These are phyloP conservation scores for Echites panduratus DNA, from an alignment of 257 asterid species.

Conservation along the genomic window DNA sequence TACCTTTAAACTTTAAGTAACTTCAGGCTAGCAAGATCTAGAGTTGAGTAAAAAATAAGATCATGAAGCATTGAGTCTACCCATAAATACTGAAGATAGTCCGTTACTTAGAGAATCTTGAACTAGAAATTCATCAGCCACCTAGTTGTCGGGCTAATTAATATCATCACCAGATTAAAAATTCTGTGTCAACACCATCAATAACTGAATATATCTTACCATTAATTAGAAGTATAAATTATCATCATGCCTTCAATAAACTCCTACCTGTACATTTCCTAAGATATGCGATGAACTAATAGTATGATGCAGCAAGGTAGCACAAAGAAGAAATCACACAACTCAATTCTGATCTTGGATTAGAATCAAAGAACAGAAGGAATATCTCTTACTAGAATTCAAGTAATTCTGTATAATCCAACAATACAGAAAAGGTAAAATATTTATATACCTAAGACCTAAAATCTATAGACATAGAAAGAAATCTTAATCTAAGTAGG, in stretches of 20 bases:
- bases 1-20: neutral
- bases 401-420: too few relatives aligned
- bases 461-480: too few relatives aligned
- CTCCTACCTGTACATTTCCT: neutral
- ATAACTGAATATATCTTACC: neutral
- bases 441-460: too few relatives aligned
- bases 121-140: neutral
- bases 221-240: neutral
- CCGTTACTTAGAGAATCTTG: slow-evolving; percentile 2
- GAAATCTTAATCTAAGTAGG: too few relatives aligned
- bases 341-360: too few relatives aligned
- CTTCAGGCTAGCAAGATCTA: neutral
- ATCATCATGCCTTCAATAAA: neutral
- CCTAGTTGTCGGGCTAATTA: neutral
- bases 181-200: neutral
- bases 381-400: too few relatives aligned
- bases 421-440: too few relatives aligned
- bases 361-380: too few relatives aligned
- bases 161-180: neutral
- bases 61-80: neutral
- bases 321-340: too few relatives aligned
- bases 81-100: neutral
- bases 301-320: too few relatives aligned
- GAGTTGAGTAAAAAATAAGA: neutral
- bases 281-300: neutral